Evolutionary conservation across 192 early-diverging fungal species (phyloP).

Genomic region (Phycomyces blakesleeanus): DNA sequence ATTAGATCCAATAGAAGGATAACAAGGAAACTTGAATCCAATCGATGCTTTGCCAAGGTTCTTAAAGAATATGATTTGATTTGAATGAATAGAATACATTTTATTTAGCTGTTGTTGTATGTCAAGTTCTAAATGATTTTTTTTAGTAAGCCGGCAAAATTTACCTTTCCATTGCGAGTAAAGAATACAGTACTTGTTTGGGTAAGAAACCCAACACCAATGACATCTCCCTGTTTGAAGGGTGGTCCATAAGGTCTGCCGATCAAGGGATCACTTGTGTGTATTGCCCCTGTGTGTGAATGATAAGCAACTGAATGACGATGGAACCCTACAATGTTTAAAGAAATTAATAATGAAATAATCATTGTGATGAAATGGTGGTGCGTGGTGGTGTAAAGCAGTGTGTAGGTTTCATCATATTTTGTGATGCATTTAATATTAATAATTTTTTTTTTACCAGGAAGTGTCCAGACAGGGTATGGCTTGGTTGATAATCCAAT

Average conservation of each 20-base stretch:
- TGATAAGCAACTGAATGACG: constrained; percentile 67
- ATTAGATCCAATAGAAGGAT: constrained; percentile 51
- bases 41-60: constrained; percentile 62
- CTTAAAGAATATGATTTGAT: constrained; percentile 7
- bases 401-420: too few species aligned
- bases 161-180: constrained; percentile 62
- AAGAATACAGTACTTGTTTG: constrained; percentile 68
- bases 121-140: too few species aligned
- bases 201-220: constrained; percentile 70
- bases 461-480: constrained; percentile 64
- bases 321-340: constrained; percentile 63
- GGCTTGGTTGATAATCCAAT: constrained; percentile 68
- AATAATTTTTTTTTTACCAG: constrained; percentile 36
- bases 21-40: constrained; percentile 65
- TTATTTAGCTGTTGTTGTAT: too few species aligned
- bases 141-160: too few species aligned
- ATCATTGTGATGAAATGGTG: too few species aligned
- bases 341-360: too few species aligned
- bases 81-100: too few species aligned
- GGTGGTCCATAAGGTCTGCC: constrained; percentile 57
- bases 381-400: too few species aligned
- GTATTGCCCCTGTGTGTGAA: constrained; percentile 58
- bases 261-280: constrained; percentile 61
- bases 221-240: constrained; percentile 67
- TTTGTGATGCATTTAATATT: too few species aligned